Conservation (phyloP, 345 rosid genomes). For the Abelmoschus esculentus region DNA sequence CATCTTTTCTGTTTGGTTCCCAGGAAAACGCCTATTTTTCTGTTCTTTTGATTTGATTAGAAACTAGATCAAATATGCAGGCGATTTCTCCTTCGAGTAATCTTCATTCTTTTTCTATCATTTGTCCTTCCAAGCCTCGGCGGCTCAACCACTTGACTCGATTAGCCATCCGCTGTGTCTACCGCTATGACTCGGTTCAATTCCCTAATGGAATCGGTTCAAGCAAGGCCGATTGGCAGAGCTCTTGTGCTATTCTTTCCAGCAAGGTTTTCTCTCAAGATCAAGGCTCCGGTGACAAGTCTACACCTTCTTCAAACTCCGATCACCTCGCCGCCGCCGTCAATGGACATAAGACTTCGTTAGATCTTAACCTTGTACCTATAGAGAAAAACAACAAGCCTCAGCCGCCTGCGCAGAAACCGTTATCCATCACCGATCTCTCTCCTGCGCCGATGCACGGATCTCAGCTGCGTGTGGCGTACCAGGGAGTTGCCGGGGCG, state of each 20-base stretch:
- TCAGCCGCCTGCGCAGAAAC: neutral
- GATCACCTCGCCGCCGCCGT: constrained; percentile 14
- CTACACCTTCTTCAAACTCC: neutral
- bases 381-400: constrained; percentile 23
- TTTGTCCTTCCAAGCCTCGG: neutral
- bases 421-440: neutral
- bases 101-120: neutral
- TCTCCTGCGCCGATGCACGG: neutral
- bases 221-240: constrained; percentile 12
- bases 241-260: constrained; percentile 15
- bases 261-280: neutral
- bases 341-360: constrained; percentile 18
- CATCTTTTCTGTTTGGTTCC: no score
- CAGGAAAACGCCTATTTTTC: no score
- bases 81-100: constrained; percentile 1
- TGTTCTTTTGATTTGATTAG: no score
- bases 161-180: neutral
- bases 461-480: neutral
- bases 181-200: constrained; percentile 7
- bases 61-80: neutral
- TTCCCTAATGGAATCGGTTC: constrained; percentile 16
- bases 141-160: neutral
- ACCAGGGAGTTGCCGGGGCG: neutral
- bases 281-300: constrained; percentile 1
- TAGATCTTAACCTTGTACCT: constrained; percentile 52